Base-by-base conservation (phyloP, 2,329 filamentous ascomycete species). In the Diaporthe longicolla region DNA sequence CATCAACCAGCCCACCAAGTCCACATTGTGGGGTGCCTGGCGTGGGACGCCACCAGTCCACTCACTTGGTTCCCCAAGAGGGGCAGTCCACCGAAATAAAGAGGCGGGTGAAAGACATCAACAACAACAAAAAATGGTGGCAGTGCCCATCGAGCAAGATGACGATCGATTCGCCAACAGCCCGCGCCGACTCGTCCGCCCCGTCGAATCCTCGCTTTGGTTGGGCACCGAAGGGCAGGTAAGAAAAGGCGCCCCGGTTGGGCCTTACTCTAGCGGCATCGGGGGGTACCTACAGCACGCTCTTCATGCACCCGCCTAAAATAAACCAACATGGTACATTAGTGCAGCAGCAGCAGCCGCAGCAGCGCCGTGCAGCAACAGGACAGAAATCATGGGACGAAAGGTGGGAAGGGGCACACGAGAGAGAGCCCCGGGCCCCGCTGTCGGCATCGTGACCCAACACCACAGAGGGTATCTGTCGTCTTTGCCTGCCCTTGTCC, bases 171-270 rank as follows among this genome's bases (percentile, higher is more conserved):
- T 71, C 57, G 70, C 48, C 70, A 26, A 55, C 24, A 55, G 29
- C 54, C 70, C 40, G 45, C 48, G 57, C 35, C 32, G 70, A 71
- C 57, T 55, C 45, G 70, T 71, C 57, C 70, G 59, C 70, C 48
- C 48, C 40, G 70, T 48, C 48, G 43, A 26, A 48, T 45, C 40
- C 9, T 55, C 24, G 19, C 45, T 10, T 15, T 35, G 45, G 70
- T 63, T 71, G 70, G 70, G 70, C 70, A 63, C 24, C 37, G 45
- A 63, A 26, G 32, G 54, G 37, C 37, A 35, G 9, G 3, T n/a
- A 26, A 21, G 26, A 59, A 40, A 17, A 10, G 24, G 35, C 32
- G 70, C 59, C 13, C 40, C 32, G 57, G 70, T 71, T 55, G 70
- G 70, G 70, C 70, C 55, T 63, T 35, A 4, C 45, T 35, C 45